phyloP scores from a whole-genome alignment of 106 monocot genomes.

The Dactylorhiza incarnata region DNA sequence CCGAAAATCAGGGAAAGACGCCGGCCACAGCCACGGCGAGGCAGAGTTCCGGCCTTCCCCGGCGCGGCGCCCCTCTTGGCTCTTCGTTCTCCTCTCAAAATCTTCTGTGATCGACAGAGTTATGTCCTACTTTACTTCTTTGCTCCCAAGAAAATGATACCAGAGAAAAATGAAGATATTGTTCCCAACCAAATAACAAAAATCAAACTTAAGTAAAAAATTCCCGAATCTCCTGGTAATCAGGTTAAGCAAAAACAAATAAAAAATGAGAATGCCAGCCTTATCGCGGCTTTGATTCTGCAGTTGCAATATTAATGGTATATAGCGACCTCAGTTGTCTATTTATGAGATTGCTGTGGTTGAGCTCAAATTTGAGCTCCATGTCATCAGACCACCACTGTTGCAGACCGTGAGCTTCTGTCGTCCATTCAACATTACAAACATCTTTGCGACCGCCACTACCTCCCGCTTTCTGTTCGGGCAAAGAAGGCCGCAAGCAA shows the following conservation, averaged over 20 bases:
- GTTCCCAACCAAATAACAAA: too few species aligned
- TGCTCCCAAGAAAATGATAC: too few species aligned
- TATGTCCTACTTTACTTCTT: too few species aligned
- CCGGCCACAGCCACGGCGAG: too few species aligned
- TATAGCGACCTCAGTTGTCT: slow-evolving; percentile 30
- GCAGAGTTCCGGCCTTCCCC: too few species aligned
- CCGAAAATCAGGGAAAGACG: too few species aligned
- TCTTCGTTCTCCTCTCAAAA: too few species aligned
- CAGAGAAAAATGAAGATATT: not conserved
- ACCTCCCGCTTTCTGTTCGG: slow-evolving; percentile 5
- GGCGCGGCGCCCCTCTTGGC: too few species aligned
- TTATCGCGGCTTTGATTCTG: slow-evolving; percentile 3
- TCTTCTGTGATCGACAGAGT: too few species aligned
- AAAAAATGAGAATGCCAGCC: not conserved
- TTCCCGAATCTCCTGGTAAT: not conserved
- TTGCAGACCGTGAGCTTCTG: slow-evolving; percentile 37
- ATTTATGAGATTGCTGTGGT: slow-evolving; percentile 29
- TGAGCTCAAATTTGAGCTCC: slow-evolving; percentile 29
- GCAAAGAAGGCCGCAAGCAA: too few species aligned
- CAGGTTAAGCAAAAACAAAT: not conserved
- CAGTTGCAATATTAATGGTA: not conserved
- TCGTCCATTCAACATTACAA: slow-evolving; percentile 31
- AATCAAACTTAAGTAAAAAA: not conserved
- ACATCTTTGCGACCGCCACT: slow-evolving; percentile 16
- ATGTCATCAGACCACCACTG: slow-evolving; percentile 45